Evolutionary conservation across 768 basidiomycete genomes (phyloP), one percentile per base, ranked within the genome.

Genomic region (Dendrothele bispora): DNA sequence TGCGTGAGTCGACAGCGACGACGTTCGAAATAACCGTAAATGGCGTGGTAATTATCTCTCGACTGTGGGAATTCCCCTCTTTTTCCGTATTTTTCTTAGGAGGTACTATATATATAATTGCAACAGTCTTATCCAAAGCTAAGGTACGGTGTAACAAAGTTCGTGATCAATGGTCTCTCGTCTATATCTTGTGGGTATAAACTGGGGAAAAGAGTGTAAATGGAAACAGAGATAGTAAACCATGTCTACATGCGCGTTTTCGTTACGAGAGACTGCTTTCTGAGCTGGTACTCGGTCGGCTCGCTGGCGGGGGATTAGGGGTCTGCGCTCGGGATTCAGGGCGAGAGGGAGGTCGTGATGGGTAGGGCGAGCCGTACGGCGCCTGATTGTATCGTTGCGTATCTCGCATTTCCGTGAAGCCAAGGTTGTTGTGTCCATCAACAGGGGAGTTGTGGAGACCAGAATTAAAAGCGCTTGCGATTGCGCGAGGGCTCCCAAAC

Each of bases 381-480:
- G 69, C 68, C 37, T 64, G 65, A 26, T 69, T 63, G 50, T 70
- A 69, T 55, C 68, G 59, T 45, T 53, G 18, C n/a, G 70, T 67
- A 36, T 71, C 69, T 52, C 65, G 45, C 56, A 59, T 71, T 34
- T 66, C 65, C 1, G 47, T 43, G 43, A 63, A 62, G 7, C 37
- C 48, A 32, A 14, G 12, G 22, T 10, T 29, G 26, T 38, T 32
- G 17, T 38, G 36, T 20, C 44, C 43, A 15, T 43, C 45, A 46
- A 45, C 28, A 46, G 43, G 35, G 27, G 41, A 10, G 27, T 14
- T 37, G 14, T 35, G 39, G 35, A 78, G 54, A 11, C 73, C 75
- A n/a, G n/a, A n/a, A n/a, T n/a, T n/a, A 36, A 82, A 70, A 8
- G 79, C 76, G 48, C 70, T 72, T 8, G 79, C 76, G 49, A 81